phyloP scores from a whole-genome alignment of 768 basidiomycete genomes.

The Kondoa malvinella region DNA sequence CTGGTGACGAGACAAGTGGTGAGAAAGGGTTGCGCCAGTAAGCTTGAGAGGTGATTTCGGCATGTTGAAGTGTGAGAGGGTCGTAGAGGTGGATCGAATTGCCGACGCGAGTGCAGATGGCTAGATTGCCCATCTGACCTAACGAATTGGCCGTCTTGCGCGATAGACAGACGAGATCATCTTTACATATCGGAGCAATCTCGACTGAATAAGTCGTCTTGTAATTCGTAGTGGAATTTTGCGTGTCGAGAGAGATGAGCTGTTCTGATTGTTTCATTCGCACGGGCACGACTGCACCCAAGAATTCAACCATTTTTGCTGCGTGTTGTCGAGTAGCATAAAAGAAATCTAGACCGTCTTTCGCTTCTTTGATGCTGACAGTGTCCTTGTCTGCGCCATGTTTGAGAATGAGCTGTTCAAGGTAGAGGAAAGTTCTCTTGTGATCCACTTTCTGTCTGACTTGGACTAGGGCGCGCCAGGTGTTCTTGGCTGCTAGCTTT shows the following conservation, averaged over 20 bases:
- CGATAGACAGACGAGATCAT: conserved; percentile 85
- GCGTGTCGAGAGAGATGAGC: conserved; percentile 77
- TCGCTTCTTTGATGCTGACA: conserved; percentile 75
- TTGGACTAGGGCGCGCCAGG: conserved; percentile 94
- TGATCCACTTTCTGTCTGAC: conserved; percentile 98
- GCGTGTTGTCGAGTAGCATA: conserved; percentile 80
- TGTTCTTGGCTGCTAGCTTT: conserved; percentile 90
- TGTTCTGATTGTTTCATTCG: conserved; percentile 86
- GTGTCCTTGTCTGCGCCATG: conserved; percentile 95
- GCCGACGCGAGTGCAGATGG: conserved; percentile 76
- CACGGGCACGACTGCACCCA: conserved; percentile 68
- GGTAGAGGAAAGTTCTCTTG: conserved; percentile 91
- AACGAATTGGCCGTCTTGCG: conserved; percentile 60
- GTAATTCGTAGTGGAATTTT: conserved; percentile 81
- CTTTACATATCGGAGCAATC: conserved; percentile 91
- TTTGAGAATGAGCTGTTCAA: conserved; percentile 92
- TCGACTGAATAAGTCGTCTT: conserved; percentile 97
- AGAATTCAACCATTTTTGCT: conserved; percentile 90
- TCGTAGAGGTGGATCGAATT: conserved; percentile 83
- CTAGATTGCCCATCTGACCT: conserved; percentile 73
- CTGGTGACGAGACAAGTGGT: conserved; percentile 51
- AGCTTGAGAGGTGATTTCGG: conserved; percentile 56
- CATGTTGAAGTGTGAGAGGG: conserved; percentile 62
- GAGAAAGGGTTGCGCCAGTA: conserved; percentile 92
- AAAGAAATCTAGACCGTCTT: conserved; percentile 93